Conservation (phyloP, 306 rosid genomes). For the Prunus salicina region DNA sequence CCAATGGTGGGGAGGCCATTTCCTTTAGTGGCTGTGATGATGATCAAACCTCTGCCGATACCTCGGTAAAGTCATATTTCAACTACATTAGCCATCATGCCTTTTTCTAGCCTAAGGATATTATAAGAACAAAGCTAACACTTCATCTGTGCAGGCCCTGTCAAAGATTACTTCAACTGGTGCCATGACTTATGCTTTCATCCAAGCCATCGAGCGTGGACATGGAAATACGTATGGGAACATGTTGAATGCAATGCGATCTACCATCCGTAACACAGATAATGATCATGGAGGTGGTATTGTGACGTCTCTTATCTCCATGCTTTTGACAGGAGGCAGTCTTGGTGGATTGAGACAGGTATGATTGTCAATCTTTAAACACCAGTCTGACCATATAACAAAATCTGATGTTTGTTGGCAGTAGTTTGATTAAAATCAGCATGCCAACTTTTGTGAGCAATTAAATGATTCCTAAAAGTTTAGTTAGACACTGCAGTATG, state of each 20-base stretch:
- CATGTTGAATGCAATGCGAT: slow-evolving; percentile 38
- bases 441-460: background rate
- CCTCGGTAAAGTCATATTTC: slow-evolving; percentile 19
- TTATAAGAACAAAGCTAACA: background rate
- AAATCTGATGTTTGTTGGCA: background rate
- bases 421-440: background rate
- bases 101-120: background rate
- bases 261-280: slow-evolving; percentile 23
- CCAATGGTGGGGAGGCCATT: slow-evolving; percentile 47
- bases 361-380: background rate
- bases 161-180: slow-evolving; percentile 38
- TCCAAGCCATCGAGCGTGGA: slow-evolving; percentile 45
- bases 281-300: slow-evolving; percentile 24
- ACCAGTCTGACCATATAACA: background rate
- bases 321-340: slow-evolving; percentile 37
- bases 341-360: slow-evolving; percentile 33
- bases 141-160: slow-evolving; percentile 25
- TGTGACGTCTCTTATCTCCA: slow-evolving; percentile 36
- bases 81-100: background rate
- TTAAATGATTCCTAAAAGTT: background rate
- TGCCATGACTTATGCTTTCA: slow-evolving; percentile 47
- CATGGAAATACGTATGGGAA: slow-evolving; percentile 33
- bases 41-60: slow-evolving; percentile 47
- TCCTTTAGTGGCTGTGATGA: slow-evolving; percentile 58
- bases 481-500: no score